phyloP scores from a whole-genome alignment of 1,139 yeast species.

The Suhomyces panamericanus region DNA sequence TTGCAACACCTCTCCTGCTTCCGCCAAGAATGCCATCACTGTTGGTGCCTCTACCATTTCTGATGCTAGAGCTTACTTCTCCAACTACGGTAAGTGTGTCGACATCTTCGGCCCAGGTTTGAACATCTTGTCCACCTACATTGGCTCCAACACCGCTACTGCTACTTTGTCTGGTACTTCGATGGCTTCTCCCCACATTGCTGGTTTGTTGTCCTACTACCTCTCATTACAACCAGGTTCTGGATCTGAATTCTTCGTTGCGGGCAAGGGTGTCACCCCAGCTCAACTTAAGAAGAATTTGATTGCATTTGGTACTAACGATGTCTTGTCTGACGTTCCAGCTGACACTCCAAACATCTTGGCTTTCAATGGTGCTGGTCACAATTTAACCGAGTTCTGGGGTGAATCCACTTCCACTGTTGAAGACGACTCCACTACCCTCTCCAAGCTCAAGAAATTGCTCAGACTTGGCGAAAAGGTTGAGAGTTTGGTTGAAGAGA shows the following conservation, averaged over 20 bases:
- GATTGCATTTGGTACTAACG: conserved; percentile 75
- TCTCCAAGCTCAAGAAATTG: neutral
- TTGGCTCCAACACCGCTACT: conserved; percentile 79
- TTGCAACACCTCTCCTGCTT: conserved; percentile 80
- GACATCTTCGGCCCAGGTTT: conserved; percentile 86
- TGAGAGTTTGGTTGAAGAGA: conserved; percentile 22
- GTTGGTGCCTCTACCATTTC: conserved; percentile 82
- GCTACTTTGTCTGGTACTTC: conserved; percentile 97
- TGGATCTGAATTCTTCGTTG: conserved; percentile 66
- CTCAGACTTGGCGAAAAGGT: conserved; percentile 19
- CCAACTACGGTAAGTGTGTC: conserved; percentile 82
- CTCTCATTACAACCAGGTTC: conserved; percentile 87
- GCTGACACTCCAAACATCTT: conserved; percentile 83
- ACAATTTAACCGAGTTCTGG: conserved; percentile 77
- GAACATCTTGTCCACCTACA: conserved; percentile 79
- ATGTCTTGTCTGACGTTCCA: conserved; percentile 69
- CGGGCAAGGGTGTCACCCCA: conserved; percentile 69
- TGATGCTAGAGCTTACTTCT: conserved; percentile 75
- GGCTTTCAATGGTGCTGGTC: conserved; percentile 93
- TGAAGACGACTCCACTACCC: neutral
- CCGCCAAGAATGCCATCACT: conserved; percentile 72
- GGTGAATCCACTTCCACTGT: conserved; percentile 17
- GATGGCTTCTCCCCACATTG: conserved; percentile 98
- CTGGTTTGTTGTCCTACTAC: conserved; percentile 86
- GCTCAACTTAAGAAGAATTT: conserved; percentile 86